phyloP scores from a whole-genome alignment of 2,329 filamentous ascomycete genomes.

The Rutstroemia sydowiana region DNA sequence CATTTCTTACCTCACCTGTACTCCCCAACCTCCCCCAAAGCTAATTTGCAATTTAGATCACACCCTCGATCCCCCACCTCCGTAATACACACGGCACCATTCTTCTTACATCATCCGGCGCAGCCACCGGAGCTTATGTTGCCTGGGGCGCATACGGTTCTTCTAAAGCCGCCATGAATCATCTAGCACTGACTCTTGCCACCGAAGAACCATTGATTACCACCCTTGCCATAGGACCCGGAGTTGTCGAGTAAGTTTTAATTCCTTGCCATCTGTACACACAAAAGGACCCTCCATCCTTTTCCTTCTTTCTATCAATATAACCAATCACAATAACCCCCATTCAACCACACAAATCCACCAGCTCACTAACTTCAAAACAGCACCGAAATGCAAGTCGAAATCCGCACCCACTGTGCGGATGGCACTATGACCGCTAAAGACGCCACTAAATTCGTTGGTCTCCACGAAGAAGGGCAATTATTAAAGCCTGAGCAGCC shows the following conservation, averaged over 20 bases:
- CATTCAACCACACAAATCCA: too few species aligned
- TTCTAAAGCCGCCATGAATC: constrained; percentile 77
- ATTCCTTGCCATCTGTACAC: too few species aligned
- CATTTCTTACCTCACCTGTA: too few species aligned
- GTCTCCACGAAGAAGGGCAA: constrained; percentile 61
- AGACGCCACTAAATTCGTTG: constrained; percentile 57
- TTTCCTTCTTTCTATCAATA: too few species aligned
- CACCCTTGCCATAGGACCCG: constrained; percentile 66
- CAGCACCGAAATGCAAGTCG: constrained; percentile 85
- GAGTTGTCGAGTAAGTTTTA: constrained; percentile 80
- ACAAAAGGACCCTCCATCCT: too few species aligned
- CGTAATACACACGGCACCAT: constrained; percentile 63
- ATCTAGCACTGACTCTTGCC: constrained; percentile 64
- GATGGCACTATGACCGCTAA: constrained; percentile 49
- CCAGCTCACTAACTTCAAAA: too few species aligned
- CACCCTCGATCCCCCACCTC: constrained; percentile 62
- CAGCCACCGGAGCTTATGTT: constrained; percentile 56
- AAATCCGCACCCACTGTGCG: constrained; percentile 59
- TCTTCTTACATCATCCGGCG: constrained; percentile 74
- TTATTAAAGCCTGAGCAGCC: constrained; percentile 78
- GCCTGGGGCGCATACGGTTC: constrained; percentile 78
- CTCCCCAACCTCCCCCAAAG: constrained; percentile 3
- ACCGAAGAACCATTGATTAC: constrained; percentile 72
- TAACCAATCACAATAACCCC: too few species aligned
- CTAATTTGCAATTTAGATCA: constrained; percentile 33